phyloP scores from a whole-genome alignment of 768 basidiomycete species.

The Lactarius deliciosus region DNA sequence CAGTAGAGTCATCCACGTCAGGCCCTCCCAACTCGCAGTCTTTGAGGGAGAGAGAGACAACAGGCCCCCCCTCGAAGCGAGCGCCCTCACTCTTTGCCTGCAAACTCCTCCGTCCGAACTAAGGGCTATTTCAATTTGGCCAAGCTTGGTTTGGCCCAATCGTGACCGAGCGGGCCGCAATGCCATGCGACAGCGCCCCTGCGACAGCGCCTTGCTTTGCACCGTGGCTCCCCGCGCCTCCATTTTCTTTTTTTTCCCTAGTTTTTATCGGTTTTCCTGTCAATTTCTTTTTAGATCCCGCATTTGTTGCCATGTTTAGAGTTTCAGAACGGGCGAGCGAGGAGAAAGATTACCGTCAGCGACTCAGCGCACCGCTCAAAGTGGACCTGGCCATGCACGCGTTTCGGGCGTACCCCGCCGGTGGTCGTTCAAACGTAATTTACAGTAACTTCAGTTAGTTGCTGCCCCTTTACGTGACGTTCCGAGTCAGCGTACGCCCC shows the following conservation, averaged over 20 bases:
- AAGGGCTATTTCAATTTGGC: neutral
- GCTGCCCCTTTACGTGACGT: neutral
- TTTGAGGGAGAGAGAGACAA: neutral
- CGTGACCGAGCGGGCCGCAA: neutral
- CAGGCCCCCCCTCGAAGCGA: slow-evolving; percentile 1
- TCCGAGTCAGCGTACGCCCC: neutral
- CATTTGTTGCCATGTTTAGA: neutral
- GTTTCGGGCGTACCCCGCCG: too few relatives aligned
- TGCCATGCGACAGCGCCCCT: too few relatives aligned
- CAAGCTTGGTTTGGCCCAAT: neutral
- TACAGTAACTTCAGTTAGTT: too few relatives aligned
- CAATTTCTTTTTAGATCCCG: too few relatives aligned
- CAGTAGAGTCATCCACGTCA: neutral
- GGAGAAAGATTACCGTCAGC: too few relatives aligned
- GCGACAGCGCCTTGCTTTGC: too few relatives aligned
- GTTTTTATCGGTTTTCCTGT: too few relatives aligned
- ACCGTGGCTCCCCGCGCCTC: too few relatives aligned
- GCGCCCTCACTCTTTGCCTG: neutral
- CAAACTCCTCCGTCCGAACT: neutral
- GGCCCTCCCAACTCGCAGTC: neutral
- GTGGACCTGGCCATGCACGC: too few relatives aligned
- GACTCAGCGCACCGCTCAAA: too few relatives aligned
- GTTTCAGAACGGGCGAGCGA: neutral
- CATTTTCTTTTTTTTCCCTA: neutral
- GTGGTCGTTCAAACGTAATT: neutral